These are phyloP conservation scores for Colletotrichum camelliae DNA, from an alignment of 2,329 filamentous ascomycete species.

Conservation along the genomic window DNA sequence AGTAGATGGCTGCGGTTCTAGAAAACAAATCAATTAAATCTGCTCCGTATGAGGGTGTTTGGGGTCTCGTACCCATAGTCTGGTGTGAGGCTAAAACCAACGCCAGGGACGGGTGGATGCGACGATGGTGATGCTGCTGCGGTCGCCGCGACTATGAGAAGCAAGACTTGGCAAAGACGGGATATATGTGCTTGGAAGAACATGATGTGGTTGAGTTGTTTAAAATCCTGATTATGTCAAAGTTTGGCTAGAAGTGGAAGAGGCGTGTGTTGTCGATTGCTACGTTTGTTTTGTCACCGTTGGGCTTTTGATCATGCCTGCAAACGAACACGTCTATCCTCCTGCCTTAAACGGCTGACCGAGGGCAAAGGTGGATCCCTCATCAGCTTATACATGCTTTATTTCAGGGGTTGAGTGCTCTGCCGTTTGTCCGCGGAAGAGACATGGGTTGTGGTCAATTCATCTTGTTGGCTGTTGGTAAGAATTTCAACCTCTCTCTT, in stretches of 20 bases:
- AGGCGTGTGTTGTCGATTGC: neutral
- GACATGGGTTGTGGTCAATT: neutral
- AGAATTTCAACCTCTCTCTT: neutral
- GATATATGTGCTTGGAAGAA: neutral
- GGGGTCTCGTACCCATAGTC: neutral
- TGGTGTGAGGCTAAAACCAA: neutral
- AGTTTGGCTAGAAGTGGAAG: neutral
- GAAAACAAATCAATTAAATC: neutral
- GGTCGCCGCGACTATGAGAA: fast-evolving
- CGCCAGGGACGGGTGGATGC: neutral
- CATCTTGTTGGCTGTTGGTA: neutral
- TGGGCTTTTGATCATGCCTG: neutral
- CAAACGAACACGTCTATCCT: neutral
- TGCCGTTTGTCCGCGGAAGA: neutral
- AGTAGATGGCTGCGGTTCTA: neutral
- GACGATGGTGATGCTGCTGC: neutral
- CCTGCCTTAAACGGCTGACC: neutral
- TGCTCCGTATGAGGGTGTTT: neutral
- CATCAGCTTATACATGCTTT: neutral
- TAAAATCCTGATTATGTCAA: neutral
- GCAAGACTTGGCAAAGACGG: neutral
- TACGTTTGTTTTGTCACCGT: neutral
- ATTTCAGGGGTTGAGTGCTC: neutral
- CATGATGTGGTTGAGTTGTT: neutral
- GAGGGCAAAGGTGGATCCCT: neutral